Percentiles rank a stretch among this genome's conserved stretches.
Evolutionary conservation across 805 yeast species (phyloP).

Genomic region (Blastobotrys chiropterorum): DNA sequence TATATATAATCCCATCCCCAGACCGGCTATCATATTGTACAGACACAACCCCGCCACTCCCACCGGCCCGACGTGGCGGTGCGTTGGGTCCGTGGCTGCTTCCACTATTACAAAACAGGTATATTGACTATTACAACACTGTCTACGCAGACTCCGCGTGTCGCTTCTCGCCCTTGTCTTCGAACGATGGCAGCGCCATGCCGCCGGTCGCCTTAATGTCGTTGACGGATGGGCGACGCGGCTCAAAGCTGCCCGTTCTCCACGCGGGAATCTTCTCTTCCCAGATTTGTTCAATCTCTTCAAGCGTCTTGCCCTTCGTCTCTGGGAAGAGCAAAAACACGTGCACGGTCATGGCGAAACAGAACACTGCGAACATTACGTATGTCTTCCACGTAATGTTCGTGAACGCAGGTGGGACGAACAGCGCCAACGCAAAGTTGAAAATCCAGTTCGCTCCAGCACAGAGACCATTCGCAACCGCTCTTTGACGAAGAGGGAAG

Average conservation of each 20-base stretch:
- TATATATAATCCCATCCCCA: too few relatives aligned
- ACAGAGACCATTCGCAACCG: conserved; percentile 46
- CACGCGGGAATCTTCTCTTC: conserved; percentile 50
- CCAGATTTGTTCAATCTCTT: conserved; percentile 41
- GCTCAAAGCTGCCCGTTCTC: conserved; percentile 79
- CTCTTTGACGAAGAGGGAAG: conserved; percentile 46
- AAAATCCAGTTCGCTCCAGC: conserved; percentile 36
- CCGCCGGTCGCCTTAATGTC: conserved; percentile 24
- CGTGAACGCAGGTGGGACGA: conserved; percentile 49
- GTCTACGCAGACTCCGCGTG: neutral
- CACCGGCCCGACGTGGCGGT: too few relatives aligned
- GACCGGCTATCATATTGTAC: too few relatives aligned
- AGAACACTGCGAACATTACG: conserved; percentile 51
- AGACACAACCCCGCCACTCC: neutral
- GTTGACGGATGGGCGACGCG: conserved; percentile 22
- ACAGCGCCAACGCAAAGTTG: conserved; percentile 52
- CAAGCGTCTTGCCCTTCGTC: conserved; percentile 35
- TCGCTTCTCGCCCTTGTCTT: neutral
- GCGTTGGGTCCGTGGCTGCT: too few relatives aligned
- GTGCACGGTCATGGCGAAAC: conserved; percentile 42
- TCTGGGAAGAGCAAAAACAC: conserved; percentile 27
- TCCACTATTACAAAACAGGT: neutral
- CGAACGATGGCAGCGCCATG: neutral
- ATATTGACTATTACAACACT: neutral
- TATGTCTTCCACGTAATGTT: conserved; percentile 53